phyloP scores from a whole-genome alignment of 345 rosid species.

The Toxicodendron radicans region DNA sequence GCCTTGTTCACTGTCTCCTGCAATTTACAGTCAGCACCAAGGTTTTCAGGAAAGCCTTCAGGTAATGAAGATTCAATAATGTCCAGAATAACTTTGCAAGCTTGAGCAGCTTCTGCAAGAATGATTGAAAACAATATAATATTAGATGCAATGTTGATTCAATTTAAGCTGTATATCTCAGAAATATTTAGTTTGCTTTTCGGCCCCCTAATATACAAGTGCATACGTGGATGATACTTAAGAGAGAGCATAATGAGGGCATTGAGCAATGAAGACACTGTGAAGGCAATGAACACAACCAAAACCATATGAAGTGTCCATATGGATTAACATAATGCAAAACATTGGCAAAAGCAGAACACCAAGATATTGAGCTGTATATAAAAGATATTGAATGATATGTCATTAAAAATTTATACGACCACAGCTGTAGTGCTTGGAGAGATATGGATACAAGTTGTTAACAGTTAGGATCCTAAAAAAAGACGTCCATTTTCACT shows the following conservation, averaged over 20 bases:
- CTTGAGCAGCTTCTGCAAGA: slow-evolving; percentile 90
- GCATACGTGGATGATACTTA: background rate
- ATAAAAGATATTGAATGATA: background rate
- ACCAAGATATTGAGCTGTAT: background rate
- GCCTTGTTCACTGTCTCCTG: slow-evolving; percentile 75
- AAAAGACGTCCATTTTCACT: background rate
- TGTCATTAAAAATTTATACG: background rate
- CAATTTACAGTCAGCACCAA: slow-evolving; percentile 67
- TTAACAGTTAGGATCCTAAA: background rate
- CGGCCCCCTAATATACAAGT: background rate
- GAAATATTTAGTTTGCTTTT: background rate
- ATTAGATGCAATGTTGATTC: slow-evolving; percentile 23
- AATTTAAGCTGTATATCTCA: background rate
- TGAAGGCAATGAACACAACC: background rate
- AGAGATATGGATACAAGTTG: background rate
- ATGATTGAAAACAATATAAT: slow-evolving; percentile 25
- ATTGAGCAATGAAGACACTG: background rate
- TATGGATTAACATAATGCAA: background rate
- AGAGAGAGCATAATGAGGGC: background rate
- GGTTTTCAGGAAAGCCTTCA: slow-evolving; percentile 71
- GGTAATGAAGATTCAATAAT: slow-evolving; percentile 72
- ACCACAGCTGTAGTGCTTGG: background rate
- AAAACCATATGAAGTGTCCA: background rate
- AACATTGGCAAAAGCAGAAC: background rate
- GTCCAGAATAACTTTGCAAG: slow-evolving; percentile 80